Evolutionary conservation across 2,329 filamentous ascomycete species (phyloP), one percentile per base, ranked within the genome.

Genomic region (Dactylellina drechsleri): DNA sequence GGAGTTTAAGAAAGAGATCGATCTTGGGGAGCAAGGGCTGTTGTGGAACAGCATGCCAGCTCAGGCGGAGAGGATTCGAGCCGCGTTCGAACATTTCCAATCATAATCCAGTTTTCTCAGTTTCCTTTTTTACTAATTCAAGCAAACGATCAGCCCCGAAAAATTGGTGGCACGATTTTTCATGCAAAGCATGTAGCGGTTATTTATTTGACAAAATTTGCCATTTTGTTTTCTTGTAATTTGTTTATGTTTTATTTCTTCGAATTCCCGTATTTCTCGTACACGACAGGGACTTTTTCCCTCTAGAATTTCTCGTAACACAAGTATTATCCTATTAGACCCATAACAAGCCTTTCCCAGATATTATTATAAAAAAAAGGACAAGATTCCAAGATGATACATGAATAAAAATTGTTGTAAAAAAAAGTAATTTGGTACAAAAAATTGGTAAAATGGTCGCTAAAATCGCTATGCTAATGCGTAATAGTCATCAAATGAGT

Each of bases 391-490:
- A 66, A 74, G 52, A 74, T 67, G 18, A 62, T 62, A 74, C 60
- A 67, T 57, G 64, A 66, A 67, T 49, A 57, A 28, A 23, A 50
- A 15, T 28, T 18, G 43, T 13, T 18, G 31, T 36, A 4, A 36
- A 15, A 47, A 18, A 47, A 47, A 15, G 13, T 47, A 4, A n/a
- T 13, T 47, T 47, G 43, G 43, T 2, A 43, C 10, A 41, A 53
- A 54, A 72, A 66, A 43, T 60, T 49, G 23, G 57, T 57, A 23
- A 68, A 41, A 60, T 43, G 26, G 56, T 75, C 71, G 66, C 62
- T 68, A 62, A 47, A 40, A 68, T 68, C 71, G 71, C 71, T 75
- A 75, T 67, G 71, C 71, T 62, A 68, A 70, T 70, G 41, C 43
- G 43, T 47, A 4, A 26, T 58, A 57, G 49, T 75, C 23, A 20